These are phyloP conservation scores for Apiotrichum veenhuisii DNA, from an alignment of 1,284 basidiomycete genomes.

Conservation along the genomic window DNA sequence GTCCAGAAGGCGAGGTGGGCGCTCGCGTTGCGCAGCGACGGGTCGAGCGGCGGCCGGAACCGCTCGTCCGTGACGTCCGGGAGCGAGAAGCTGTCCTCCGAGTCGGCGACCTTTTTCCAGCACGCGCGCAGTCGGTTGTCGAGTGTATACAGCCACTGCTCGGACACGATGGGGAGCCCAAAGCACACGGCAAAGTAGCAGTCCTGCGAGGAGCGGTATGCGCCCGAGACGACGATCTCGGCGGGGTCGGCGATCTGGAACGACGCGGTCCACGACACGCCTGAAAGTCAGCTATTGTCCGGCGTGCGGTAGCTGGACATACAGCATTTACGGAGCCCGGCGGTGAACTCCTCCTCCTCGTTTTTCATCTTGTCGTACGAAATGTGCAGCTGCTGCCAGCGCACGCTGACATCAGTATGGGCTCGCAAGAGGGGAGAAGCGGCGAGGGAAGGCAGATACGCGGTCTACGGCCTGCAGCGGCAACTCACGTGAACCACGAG, in stretches of 20 bases:
- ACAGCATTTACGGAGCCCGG: conserved; percentile 28
- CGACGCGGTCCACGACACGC: conserved; percentile 27
- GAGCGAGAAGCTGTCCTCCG: conserved; percentile 35
- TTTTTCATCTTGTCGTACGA: conserved; percentile 34
- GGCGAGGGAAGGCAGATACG: too few species aligned
- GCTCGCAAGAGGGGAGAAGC: too few species aligned
- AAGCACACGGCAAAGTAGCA: conserved; percentile 33
- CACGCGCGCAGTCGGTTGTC: conserved; percentile 19
- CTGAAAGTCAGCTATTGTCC: conserved; percentile 12
- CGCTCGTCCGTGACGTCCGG: conserved; percentile 22
- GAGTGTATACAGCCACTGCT: conserved; percentile 28
- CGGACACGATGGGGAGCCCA: conserved; percentile 35
- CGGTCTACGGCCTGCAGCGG: too few species aligned
- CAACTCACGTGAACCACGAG: conserved; percentile 35
- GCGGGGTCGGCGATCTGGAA: conserved; percentile 25
- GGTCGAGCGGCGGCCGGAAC: conserved; percentile 26
- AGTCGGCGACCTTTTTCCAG: conserved; percentile 41
- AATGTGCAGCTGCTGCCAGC: conserved; percentile 15
- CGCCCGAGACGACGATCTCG: conserved; percentile 25
- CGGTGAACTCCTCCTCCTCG: conserved; percentile 23
- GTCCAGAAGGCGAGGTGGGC: conserved; percentile 22
- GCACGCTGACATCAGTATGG: conserved; percentile 10
- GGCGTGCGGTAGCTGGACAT: background rate
- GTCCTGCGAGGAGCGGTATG: conserved; percentile 14
- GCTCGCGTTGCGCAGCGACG: conserved; percentile 5